phyloP scores from a whole-genome alignment of 257 asterid species.

The Capsicum baccatum region DNA sequence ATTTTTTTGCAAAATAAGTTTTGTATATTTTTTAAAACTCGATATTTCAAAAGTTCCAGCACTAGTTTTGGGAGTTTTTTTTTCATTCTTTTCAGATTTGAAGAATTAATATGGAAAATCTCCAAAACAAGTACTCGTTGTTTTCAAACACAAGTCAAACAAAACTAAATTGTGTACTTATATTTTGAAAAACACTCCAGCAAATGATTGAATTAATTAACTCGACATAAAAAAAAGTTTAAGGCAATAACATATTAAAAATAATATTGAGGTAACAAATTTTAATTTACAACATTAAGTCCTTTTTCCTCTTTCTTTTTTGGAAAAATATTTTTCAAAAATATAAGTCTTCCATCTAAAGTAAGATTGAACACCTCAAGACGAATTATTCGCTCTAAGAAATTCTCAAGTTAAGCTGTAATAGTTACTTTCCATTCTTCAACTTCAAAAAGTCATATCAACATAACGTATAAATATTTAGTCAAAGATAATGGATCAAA shows the following conservation, averaged over 20 bases:
- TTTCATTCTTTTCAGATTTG: not conserved
- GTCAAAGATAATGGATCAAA: not conserved
- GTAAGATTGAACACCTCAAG: not conserved
- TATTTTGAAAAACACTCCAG: not conserved
- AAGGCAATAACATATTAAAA: not conserved
- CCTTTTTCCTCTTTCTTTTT: not conserved
- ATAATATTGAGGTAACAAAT: not conserved
- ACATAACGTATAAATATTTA: not conserved
- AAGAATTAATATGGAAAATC: not conserved
- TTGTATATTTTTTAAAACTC: not conserved
- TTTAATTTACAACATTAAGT: not conserved
- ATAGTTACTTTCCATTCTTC: not conserved
- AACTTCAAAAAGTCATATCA: not conserved
- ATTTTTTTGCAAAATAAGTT: too few relatives aligned
- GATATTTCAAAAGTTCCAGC: not conserved
- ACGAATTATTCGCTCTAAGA: not conserved
- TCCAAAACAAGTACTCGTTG: not conserved
- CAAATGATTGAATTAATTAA: not conserved
- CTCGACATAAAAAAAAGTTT: not conserved
- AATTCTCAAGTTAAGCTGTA: not conserved
- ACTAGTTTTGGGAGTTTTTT: not conserved
- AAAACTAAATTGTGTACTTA: not conserved
- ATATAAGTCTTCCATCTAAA: not conserved
- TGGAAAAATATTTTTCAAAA: not conserved
- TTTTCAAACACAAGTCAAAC: not conserved